Evolutionary conservation across 768 basidiomycete species (phyloP), one percentile per base, ranked within the genome.

Genomic region (Boletus huronensis): DNA sequence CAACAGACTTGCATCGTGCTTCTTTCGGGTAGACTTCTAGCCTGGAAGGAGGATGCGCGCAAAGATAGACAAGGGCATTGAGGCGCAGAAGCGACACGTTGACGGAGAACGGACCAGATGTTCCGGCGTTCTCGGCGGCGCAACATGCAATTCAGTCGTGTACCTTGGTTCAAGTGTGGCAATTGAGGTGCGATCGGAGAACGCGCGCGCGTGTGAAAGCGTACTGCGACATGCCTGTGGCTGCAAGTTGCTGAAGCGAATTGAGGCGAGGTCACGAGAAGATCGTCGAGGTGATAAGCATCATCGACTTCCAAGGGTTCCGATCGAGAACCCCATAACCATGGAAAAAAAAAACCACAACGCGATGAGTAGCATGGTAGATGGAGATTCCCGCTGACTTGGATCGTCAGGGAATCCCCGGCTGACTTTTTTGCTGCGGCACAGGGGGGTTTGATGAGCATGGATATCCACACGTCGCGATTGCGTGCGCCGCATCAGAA

Each of bases 71-170:
- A 23, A 51, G 45, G 38, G n/a, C 5, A 50, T 64, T 16, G 39
- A 58, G 39, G 38, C 9, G 46, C 34, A 49, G 63, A 61, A 54
- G 51, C 53, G 46, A 55, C 25, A 45, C 13, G 32, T 32, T 34
- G 43, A 26, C 26, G 25, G 31, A 19, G 32, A 50, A 47, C 29
- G 29, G n/a, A 31, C 32, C 14, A n/a, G 16, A 31, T 19, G 23
- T 35, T 46, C 42, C 31, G 53, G 39, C 35, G 35, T 54, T 35
- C 36, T 10, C 40, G 52, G 56, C 25, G 38, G 32, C 14, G 32
- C 2, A 46, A 29, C 35, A 41, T 35, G n/a, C 14, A 23, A 41
- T 34, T 10, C 36, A 7, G 17, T 42, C 26, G 38, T 36, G 53
- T 41, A 35, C 25, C 32, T 19, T 9, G 10, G 17, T 34, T 46